Percentiles rank a stretch among this genome's conserved stretches.
Conservation (phyloP, 176 grass and related monocot species). For the Bothriochloa decipiens region DNA sequence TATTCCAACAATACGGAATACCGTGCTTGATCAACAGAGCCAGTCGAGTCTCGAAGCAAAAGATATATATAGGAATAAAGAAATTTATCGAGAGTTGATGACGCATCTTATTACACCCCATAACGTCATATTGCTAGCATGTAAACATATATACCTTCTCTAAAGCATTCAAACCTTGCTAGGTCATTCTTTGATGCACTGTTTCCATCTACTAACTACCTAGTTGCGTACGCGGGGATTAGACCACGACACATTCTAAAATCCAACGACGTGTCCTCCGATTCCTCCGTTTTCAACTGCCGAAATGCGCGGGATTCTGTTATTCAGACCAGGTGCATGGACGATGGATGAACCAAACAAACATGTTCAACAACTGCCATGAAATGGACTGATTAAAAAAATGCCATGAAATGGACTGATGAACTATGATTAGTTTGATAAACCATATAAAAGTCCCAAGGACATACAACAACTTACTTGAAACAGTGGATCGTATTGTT, state of each 20-base stretch:
- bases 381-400: conserved; percentile 5
- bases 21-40: background rate
- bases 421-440: background rate
- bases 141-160: background rate
- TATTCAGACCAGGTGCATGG: background rate
- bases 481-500: background rate
- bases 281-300: conserved; percentile 13
- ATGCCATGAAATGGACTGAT: conserved; percentile 2
- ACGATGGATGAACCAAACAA: conserved; percentile 8
- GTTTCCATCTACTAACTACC: conserved; percentile 31
- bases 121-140: background rate
- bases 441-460: background rate
- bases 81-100: background rate
- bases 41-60: background rate
- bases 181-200: background rate
- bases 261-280: background rate
- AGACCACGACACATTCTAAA: conserved; percentile 16
- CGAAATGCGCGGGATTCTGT: background rate
- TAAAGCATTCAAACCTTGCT: background rate
- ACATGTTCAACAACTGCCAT: conserved; percentile 13
- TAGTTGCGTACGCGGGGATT: conserved; percentile 45
- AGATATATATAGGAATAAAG: background rate
- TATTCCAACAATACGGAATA: too few relatives aligned
- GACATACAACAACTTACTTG: background rate
- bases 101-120: background rate